Base-by-base conservation (phyloP, 2,329 filamentous ascomycete genomes). In the Penicillium nordicum region DNA sequence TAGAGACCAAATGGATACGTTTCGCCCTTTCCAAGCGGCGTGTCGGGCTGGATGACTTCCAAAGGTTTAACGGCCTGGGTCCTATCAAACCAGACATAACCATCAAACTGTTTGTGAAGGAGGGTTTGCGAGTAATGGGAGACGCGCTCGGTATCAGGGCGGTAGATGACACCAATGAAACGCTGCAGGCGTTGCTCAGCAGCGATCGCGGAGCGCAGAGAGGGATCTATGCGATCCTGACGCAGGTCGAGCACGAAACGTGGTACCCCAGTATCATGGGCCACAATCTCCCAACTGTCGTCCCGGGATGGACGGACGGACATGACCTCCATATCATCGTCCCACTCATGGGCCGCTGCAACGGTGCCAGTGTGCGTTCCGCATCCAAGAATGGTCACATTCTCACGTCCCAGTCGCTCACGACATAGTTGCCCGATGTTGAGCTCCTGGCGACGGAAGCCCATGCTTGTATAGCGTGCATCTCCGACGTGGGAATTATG, bases 361-460 rank as follows among this genome's bases (percentile, higher is more conserved):
- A 83, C 80, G 0, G 79, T 82, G 4, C 81, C 81, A 0, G 72
- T 75, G 61, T 83, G 76, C 4, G 78, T 80, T 6, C 78, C 74
- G 53, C 78, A 81, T 10, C 80, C 80, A 49, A 80, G 65, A 55
- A 78, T 74, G 5, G 71, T 70, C 16, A 78, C 76, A 30, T 78
- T 70, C 3, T 72, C 66, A 36, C 69, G 64, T 29, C 73, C 76
- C 55, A 76, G 76, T 11, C 69, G 61, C 63, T 81, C 74, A 25
- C 77, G 76, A 63, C 79, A 82, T n/a, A 83, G 66, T 65, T 83
- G 80, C 0, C 80, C 80, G n/a, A 82, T 70, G 59, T 82, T 83
- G 46, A 81, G 64, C 64, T 82, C 78, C 8, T 74, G 74, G 18
- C 72, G 67, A 3, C 69, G 64, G 34, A 64, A 69, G 10, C 79